phyloP scores from a whole-genome alignment of 495 filamentous ascomycete genomes.

The Neurospora sp. region DNA sequence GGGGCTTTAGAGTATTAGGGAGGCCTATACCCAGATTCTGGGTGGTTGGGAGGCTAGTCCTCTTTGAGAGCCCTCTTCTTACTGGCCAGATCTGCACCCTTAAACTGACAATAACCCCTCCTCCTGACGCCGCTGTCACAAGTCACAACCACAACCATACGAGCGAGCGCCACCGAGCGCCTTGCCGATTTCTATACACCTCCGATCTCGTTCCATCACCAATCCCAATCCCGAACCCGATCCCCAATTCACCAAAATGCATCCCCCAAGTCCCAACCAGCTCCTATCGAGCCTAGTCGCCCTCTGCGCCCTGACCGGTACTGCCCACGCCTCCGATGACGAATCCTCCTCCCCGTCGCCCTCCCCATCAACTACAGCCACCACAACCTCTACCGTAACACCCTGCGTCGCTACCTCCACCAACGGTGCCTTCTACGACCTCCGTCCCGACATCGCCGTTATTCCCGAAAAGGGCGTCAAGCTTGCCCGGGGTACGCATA shows the following conservation, averaged over 20 bases:
- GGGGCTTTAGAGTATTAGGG: too few species aligned
- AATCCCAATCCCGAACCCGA: background rate
- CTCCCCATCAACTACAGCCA: constrained; percentile 1
- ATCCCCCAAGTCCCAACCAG: constrained; percentile 5
- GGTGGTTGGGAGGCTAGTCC: too few species aligned
- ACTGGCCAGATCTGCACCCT: too few species aligned
- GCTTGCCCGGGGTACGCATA: constrained; percentile 8
- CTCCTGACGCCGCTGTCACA: background rate
- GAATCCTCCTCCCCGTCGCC: constrained; percentile 5
- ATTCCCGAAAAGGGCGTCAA: constrained; percentile 37
- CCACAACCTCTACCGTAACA: constrained; percentile 28
- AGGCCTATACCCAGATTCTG: too few species aligned
- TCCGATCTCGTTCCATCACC: background rate
- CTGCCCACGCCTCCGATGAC: constrained; percentile 10
- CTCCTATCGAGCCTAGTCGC: constrained; percentile 8
- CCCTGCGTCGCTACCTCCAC: constrained; percentile 75
- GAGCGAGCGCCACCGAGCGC: constrained; percentile 1
- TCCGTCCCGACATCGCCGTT: constrained; percentile 61
- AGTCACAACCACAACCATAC: background rate
- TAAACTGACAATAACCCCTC: background rate
- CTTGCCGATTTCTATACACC: background rate
- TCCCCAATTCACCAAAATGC: constrained; percentile 8
- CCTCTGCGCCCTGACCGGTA: constrained; percentile 10
- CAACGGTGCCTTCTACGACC: constrained; percentile 79
- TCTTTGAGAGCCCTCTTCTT: too few species aligned